Evolutionary conservation across 2,329 filamentous ascomycete genomes (phyloP).

Genomic region (Purpureocillium lavendulum): DNA sequence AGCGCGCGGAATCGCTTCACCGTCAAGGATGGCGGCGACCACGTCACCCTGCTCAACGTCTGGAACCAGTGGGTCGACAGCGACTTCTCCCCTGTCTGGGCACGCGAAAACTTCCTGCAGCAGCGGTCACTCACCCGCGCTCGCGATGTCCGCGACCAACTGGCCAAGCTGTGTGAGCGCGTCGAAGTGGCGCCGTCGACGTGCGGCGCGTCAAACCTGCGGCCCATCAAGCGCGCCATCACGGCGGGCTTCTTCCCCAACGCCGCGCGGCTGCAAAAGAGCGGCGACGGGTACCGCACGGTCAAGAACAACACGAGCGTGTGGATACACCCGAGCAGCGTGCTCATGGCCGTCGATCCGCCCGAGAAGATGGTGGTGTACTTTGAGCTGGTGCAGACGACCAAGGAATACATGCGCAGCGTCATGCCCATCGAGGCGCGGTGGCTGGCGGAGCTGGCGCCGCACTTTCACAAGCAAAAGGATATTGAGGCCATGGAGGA

Average conservation of each 20-base stretch:
- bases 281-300: slow-evolving; percentile 82
- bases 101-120: slow-evolving; percentile 88
- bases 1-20: slow-evolving; percentile 84
- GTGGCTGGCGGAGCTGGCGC: slow-evolving; percentile 85
- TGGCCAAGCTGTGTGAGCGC: slow-evolving; percentile 84
- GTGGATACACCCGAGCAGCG: slow-evolving; percentile 83
- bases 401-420: slow-evolving; percentile 87
- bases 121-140: slow-evolving; percentile 83
- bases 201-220: slow-evolving; percentile 60
- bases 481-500: slow-evolving; percentile 78
- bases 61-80: slow-evolving; percentile 94
- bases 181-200: slow-evolving; percentile 73
- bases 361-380: slow-evolving; percentile 77
- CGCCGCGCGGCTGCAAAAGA: slow-evolving; percentile 72
- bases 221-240: slow-evolving; percentile 76
- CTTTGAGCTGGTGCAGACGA: slow-evolving; percentile 72
- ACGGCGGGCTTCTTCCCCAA: slow-evolving; percentile 94
- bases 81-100: slow-evolving; percentile 82
- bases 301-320: slow-evolving; percentile 86
- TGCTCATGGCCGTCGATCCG: slow-evolving; percentile 70
- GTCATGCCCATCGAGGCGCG: slow-evolving; percentile 76
- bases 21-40: slow-evolving; percentile 83
- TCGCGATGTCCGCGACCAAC: slow-evolving; percentile 85
- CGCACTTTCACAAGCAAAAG: slow-evolving; percentile 90
- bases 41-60: slow-evolving; percentile 80